phyloP scores from a whole-genome alignment of 768 basidiomycete species.

The Suillus brevipes region DNA sequence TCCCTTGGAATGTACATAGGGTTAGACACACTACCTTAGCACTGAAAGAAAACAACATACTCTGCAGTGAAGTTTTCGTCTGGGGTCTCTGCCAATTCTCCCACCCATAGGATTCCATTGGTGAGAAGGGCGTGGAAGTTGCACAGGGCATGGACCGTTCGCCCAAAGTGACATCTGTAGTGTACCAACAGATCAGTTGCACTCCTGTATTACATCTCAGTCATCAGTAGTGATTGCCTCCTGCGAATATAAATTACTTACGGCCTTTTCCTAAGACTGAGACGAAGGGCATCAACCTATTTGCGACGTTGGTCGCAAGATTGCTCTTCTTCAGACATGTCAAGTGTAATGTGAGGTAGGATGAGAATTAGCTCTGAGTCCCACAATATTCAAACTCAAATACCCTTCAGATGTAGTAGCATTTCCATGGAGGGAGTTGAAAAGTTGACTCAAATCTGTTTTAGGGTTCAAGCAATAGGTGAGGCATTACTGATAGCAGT shows the following conservation, averaged over 20 bases:
- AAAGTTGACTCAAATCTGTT: background rate
- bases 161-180: constrained; percentile 24
- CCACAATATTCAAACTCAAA: background rate
- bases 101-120: constrained; percentile 14
- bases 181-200: constrained; percentile 21
- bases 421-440: too few relatives aligned
- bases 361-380: background rate
- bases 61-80: background rate
- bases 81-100: constrained; percentile 9
- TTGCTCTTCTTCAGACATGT: background rate
- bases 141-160: constrained; percentile 22
- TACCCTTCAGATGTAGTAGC: too few relatives aligned
- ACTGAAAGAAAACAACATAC: background rate
- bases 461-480: background rate
- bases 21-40: background rate
- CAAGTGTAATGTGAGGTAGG: background rate
- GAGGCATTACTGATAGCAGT: background rate
- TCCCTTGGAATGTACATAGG: constrained; percentile 10
- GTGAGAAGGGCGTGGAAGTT: constrained; percentile 20
- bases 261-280: constrained; percentile 17
- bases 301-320: constrained; percentile 11
- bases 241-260: background rate
- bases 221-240: background rate
- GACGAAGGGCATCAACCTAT: constrained; percentile 19
- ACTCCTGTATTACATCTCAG: constrained; percentile 4